These are phyloP conservation scores for Aspergillus jensenii DNA, from an alignment of 2,329 filamentous ascomycete genomes.

Conservation along the genomic window DNA sequence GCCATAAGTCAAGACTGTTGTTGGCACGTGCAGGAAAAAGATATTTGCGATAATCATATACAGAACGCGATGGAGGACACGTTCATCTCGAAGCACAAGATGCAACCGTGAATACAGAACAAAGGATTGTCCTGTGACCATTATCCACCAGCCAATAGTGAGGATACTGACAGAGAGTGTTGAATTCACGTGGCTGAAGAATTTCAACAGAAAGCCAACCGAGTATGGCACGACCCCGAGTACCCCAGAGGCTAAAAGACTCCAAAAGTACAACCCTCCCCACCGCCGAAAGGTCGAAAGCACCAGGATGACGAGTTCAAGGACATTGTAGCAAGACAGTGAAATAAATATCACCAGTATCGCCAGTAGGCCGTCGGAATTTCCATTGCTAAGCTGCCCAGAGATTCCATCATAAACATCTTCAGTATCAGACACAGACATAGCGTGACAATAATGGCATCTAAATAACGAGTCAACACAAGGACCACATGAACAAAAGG, in stretches of 20 bases:
- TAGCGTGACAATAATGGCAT: neutral
- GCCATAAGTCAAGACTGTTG: slow-evolving; percentile 56
- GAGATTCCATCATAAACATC: slow-evolving; percentile 32
- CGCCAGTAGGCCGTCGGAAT: slow-evolving; percentile 21
- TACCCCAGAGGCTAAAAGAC: slow-evolving; percentile 37
- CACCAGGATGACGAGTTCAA: slow-evolving; percentile 43
- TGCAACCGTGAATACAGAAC: slow-evolving; percentile 65
- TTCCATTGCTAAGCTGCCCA: slow-evolving; percentile 26
- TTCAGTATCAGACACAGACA: slow-evolving; percentile 11
- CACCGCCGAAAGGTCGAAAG: slow-evolving; percentile 41
- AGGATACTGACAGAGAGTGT: slow-evolving; percentile 43
- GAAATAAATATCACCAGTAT: slow-evolving; percentile 33
- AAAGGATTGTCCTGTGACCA: slow-evolving; percentile 62
- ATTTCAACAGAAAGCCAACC: slow-evolving; percentile 45
- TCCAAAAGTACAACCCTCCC: slow-evolving; percentile 35
- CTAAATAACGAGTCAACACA: neutral
- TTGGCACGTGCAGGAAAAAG: slow-evolving; percentile 54
- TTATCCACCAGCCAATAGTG: slow-evolving; percentile 58
- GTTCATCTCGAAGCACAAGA: slow-evolving; percentile 54
- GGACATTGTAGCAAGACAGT: slow-evolving; percentile 50
- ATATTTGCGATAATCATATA: slow-evolving; percentile 59
- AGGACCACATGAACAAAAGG: neutral
- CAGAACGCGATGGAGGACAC: slow-evolving; percentile 51
- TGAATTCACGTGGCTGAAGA: slow-evolving; percentile 33
- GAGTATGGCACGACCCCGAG: slow-evolving; percentile 40